These are phyloP conservation scores for Arachnopeziza araneosa DNA, from an alignment of 2,329 filamentous ascomycete genomes.

Conservation along the genomic window DNA sequence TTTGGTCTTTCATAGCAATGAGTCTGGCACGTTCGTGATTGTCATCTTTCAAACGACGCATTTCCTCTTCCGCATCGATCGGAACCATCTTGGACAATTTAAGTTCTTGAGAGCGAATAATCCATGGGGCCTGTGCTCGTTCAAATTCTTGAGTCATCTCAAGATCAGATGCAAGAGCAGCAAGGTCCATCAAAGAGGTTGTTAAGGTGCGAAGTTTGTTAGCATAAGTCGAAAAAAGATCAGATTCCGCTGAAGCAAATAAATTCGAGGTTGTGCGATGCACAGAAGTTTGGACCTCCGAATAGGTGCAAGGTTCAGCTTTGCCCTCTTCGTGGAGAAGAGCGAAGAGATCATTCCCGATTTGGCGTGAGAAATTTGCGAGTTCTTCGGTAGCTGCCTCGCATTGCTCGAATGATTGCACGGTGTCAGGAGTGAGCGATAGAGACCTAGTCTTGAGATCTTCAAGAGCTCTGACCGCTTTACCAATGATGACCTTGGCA, in stretches of 20 bases:
- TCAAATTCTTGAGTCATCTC: slow-evolving; percentile 77
- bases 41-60: slow-evolving; percentile 73
- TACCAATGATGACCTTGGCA: slow-evolving; percentile 76
- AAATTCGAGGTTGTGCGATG: slow-evolving; percentile 46
- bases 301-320: slow-evolving; percentile 58
- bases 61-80: slow-evolving; percentile 78
- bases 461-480: slow-evolving; percentile 69
- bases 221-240: slow-evolving; percentile 64
- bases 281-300: slow-evolving; percentile 61
- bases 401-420: slow-evolving; percentile 63
- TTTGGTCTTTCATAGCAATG: slow-evolving; percentile 70
- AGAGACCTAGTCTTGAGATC: slow-evolving; percentile 73
- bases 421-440: slow-evolving; percentile 62
- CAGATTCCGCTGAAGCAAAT: slow-evolving; percentile 55
- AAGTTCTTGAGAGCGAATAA: slow-evolving; percentile 72
- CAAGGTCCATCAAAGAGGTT: slow-evolving; percentile 62
- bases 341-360: slow-evolving; percentile 58
- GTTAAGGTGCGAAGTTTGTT: slow-evolving; percentile 61
- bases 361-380: slow-evolving; percentile 57
- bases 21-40: slow-evolving; percentile 70
- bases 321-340: slow-evolving; percentile 69
- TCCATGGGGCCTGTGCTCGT: slow-evolving; percentile 71
- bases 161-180: slow-evolving; percentile 63
- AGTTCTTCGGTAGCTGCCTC: slow-evolving; percentile 61
- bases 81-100: slow-evolving; percentile 76